Evolutionary conservation across 768 basidiomycete species (phyloP), one percentile per base, ranked within the genome.

Genomic region (Rickenella mellea): DNA sequence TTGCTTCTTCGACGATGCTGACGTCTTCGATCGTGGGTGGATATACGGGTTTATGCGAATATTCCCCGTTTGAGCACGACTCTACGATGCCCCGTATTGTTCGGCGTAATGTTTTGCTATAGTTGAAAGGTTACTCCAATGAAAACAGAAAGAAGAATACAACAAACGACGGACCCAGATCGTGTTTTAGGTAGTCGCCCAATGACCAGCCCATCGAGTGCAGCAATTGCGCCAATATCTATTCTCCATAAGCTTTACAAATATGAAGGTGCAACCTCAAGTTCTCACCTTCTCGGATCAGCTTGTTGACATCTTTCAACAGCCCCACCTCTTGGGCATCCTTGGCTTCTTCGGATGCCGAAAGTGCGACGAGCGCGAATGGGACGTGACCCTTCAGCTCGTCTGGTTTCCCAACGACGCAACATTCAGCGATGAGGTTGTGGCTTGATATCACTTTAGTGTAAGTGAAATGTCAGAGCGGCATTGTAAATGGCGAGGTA

Each of bases 241-340:
- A 15, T 2, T 22, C 15, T 36, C 24, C 9, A 36, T 36, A 10
- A 36, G 33, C 33, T 36, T 7, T 36, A n/a, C n/a, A n/a, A n/a
- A 5, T 12, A 36, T 14, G 6, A 3, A 4, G 19, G 2, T 36
- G 15, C 24, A 36, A 17, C 11, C 24, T 11, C 2, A 36, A 17
- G 20, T 32, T 3, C 30, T 4, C 9, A 36, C 33, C 33, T 36
- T 36, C 33, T 3, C 33, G 33, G 12, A 36, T 15, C 24, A 17
- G 19, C 15, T 36, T 36, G 12, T 36, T 36, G 3, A 36, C 24
- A 11, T 36, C 33, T 17, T 36, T 36, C 19, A 36, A 22, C 11
- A 36, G 33, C 5, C 19, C 33, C 19, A 52, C 41, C 41, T 32
- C 40, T n/a, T 43, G 36, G 30, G 33, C 31, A 27, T 27, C 38